Evolutionary conservation across 2,329 filamentous ascomycete species (phyloP).

Genomic region (Paecilomyces formosus): DNA sequence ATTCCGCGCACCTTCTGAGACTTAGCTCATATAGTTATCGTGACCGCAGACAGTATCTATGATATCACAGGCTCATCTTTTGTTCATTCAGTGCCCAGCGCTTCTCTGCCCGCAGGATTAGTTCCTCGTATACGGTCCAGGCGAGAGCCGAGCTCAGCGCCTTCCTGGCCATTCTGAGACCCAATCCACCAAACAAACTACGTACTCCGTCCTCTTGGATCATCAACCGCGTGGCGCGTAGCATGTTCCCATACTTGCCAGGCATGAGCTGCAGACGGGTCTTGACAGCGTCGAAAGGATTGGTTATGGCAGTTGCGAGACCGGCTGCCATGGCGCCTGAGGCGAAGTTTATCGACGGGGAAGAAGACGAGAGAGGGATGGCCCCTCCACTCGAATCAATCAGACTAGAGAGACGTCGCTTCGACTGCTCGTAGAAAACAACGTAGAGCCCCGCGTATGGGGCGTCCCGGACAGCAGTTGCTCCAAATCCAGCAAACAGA

Average conservation of each 20-base stretch:
- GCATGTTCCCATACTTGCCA: conserved; percentile 70
- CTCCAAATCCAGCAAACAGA: conserved; percentile 90
- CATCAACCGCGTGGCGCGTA: conserved; percentile 70
- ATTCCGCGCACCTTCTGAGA: not conserved
- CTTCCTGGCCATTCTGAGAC: conserved; percentile 80
- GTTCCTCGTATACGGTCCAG: conserved; percentile 94
- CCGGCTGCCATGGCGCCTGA: conserved; percentile 76
- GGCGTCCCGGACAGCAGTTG: conserved; percentile 88
- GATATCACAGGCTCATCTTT: conserved; percentile 10
- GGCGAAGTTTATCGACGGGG: conserved; percentile 67
- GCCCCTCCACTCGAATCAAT: conserved; percentile 10
- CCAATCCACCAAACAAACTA: conserved; percentile 78
- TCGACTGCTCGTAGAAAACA: conserved; percentile 70
- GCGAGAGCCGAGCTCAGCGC: conserved; percentile 89
- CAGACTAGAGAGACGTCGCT: conserved; percentile 24
- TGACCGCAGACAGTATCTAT: too few species aligned
- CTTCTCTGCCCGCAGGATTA: conserved; percentile 65
- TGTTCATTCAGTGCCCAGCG: conserved; percentile 23
- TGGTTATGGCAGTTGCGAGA: conserved; percentile 79
- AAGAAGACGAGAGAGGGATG: conserved; percentile 17
- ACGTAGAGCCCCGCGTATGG: conserved; percentile 95
- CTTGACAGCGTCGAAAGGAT: conserved; percentile 95
- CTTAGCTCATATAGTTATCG: not conserved
- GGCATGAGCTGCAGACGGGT: conserved; percentile 90
- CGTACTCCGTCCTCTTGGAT: conserved; percentile 70